phyloP scores from a whole-genome alignment of 2,329 filamentous ascomycete genomes.

The Apiospora koreana region DNA sequence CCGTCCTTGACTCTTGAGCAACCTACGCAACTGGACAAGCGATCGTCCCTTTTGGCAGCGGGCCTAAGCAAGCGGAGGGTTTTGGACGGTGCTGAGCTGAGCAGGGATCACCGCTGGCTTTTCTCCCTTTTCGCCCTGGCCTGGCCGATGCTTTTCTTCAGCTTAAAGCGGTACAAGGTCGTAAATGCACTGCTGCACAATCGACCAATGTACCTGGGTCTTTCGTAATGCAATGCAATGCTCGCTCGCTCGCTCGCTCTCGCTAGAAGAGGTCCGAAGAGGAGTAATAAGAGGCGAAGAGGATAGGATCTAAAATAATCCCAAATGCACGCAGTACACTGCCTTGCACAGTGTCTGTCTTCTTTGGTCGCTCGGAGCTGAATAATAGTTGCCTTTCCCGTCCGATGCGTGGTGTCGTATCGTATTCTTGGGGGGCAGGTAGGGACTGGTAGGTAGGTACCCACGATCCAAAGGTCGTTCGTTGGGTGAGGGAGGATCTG shows the following conservation, averaged over 20 bases:
- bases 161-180: slow-evolving; percentile 8
- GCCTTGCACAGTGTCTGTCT: not conserved
- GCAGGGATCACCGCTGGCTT: slow-evolving; percentile 4
- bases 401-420: not conserved
- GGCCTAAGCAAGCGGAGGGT: not conserved
- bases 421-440: too few species aligned
- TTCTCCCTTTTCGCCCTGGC: not conserved
- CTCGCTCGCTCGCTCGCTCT: too few species aligned
- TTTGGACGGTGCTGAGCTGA: slow-evolving; percentile 1
- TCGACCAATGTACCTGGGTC: not conserved
- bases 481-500: slow-evolving; percentile 5
- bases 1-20: too few species aligned
- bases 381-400: not conserved
- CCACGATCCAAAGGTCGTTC: not conserved
- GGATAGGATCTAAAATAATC: not conserved
- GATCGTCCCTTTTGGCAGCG: slow-evolving; percentile 8
- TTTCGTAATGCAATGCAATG: not conserved
- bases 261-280: not conserved
- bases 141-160: slow-evolving; percentile 8
- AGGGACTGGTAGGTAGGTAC: not conserved
- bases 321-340: too few species aligned
- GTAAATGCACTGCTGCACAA: not conserved
- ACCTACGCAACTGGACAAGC: not conserved
- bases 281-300: not conserved
- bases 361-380: not conserved